These are phyloP conservation scores for Yamadazyma oceani DNA, from an alignment of 1,139 yeast species.

Conservation along the genomic window DNA sequence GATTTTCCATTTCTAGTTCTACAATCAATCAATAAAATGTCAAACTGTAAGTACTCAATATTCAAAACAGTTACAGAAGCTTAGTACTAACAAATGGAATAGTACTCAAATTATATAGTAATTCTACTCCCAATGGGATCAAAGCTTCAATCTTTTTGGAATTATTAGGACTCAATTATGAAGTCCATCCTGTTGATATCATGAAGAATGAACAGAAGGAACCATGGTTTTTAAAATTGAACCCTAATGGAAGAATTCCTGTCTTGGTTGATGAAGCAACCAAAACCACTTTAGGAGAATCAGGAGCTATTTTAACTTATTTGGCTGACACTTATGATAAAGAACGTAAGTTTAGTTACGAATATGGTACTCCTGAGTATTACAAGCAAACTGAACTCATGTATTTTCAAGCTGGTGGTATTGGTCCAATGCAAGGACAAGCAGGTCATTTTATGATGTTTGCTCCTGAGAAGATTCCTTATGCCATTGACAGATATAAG, in stretches of 20 bases:
- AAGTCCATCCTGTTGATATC: slow-evolving; percentile 44
- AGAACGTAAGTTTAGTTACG: slow-evolving; percentile 49
- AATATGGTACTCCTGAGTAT: slow-evolving; percentile 43
- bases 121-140: slow-evolving; percentile 56
- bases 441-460: slow-evolving; percentile 44
- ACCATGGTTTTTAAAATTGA: slow-evolving; percentile 52
- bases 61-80: too few species aligned
- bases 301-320: slow-evolving; percentile 59
- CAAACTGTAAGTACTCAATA: neutral
- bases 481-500: slow-evolving; percentile 52
- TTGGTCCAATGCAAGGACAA: slow-evolving; percentile 65
- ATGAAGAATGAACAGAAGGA: slow-evolving; percentile 40
- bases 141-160: slow-evolving; percentile 51
- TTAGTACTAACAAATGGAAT: neutral
- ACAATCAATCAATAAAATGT: too few species aligned
- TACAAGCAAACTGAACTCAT: slow-evolving; percentile 53
- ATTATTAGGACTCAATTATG: slow-evolving; percentile 48
- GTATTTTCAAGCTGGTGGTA: slow-evolving; percentile 57
- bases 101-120: slow-evolving; percentile 32
- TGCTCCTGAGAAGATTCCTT: slow-evolving; percentile 50
- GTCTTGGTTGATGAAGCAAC: slow-evolving; percentile 47
- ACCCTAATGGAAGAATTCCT: slow-evolving; percentile 69
- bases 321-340: slow-evolving; percentile 58
- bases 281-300: slow-evolving; percentile 51
- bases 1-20: too few species aligned